Evolutionary conservation across 2,329 filamentous ascomycete genomes (phyloP).

Genomic region (Fusarium nisikadoi): DNA sequence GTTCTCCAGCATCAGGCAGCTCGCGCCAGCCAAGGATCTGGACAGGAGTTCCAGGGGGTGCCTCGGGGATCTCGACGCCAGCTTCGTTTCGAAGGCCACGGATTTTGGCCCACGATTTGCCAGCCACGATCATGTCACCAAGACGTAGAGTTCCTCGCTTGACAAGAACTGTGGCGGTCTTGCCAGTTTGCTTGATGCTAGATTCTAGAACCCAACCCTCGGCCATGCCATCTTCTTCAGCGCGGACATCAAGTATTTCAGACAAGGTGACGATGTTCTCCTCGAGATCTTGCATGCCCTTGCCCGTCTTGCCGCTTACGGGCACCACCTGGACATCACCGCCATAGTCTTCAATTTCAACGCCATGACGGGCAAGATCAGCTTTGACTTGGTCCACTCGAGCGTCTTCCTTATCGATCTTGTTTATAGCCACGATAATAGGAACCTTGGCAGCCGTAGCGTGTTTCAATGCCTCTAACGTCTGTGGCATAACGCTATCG

Average conservation of each 20-base stretch:
- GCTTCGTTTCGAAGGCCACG: slow-evolving; percentile 86
- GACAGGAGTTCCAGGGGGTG: slow-evolving; percentile 87
- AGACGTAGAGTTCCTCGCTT: slow-evolving; percentile 84
- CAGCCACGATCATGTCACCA: slow-evolving; percentile 88
- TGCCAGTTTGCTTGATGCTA: slow-evolving; percentile 84
- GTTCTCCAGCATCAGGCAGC: slow-evolving; percentile 82
- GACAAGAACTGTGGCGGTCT: slow-evolving; percentile 88
- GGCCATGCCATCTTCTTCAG: slow-evolving; percentile 78
- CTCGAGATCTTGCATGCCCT: slow-evolving; percentile 91
- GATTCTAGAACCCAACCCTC: slow-evolving; percentile 97
- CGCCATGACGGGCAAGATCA: slow-evolving; percentile 83
- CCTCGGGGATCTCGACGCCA: slow-evolving; percentile 76
- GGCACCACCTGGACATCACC: slow-evolving; percentile 92
- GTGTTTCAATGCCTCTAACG: slow-evolving; percentile 94
- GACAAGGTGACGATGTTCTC: slow-evolving; percentile 88
- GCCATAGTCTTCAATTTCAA: slow-evolving; percentile 94
- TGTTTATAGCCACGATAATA: slow-evolving; percentile 98
- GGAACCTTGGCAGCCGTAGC: slow-evolving; percentile 87
- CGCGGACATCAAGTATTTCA: slow-evolving; percentile 90
- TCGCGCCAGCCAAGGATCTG: slow-evolving; percentile 96
- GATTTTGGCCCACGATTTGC: slow-evolving; percentile 88
- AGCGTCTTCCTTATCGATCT: slow-evolving; percentile 89
- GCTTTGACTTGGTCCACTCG: slow-evolving; percentile 86
- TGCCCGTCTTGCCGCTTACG: slow-evolving; percentile 92
- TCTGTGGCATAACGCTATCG: slow-evolving; percentile 97